A percentile compares a stretch with the other conserved stretches of the same genome.
Conservation (phyloP, 768 basidiomycete species). For the Mycena metata region DNA sequence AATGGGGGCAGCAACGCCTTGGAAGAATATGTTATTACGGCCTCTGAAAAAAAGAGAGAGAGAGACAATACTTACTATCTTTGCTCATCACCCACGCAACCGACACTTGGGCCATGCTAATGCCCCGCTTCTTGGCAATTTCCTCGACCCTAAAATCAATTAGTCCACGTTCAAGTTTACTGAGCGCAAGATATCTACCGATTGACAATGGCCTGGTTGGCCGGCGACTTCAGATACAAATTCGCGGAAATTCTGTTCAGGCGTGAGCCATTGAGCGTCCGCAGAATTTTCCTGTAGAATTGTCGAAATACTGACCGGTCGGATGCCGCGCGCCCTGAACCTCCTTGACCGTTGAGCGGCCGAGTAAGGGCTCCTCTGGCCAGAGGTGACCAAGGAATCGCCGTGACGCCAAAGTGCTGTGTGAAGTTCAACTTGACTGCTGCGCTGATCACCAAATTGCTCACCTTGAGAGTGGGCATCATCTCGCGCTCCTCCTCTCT, state of each 20-base stretch:
- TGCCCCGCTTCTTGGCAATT: slow-evolving; percentile 64
- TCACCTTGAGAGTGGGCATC: slow-evolving; percentile 70
- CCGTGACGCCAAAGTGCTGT: slow-evolving; percentile 67
- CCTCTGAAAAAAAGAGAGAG: not conserved
- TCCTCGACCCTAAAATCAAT: slow-evolving; percentile 59
- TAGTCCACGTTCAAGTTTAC: not conserved
- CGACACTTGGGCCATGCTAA: slow-evolving; percentile 71
- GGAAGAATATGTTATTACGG: not conserved
- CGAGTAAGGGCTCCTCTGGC: slow-evolving; percentile 63
- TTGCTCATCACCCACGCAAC: slow-evolving; percentile 65
- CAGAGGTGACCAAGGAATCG: slow-evolving; percentile 73
- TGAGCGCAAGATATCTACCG: not conserved
- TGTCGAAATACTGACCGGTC: slow-evolving; percentile 46
- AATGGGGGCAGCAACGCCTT: slow-evolving; percentile 69
- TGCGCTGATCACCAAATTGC: not conserved
- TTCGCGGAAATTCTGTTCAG: slow-evolving; percentile 12
- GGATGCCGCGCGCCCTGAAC: slow-evolving; percentile 52
- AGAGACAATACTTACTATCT: slow-evolving; percentile 47
- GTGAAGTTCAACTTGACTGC: slow-evolving; percentile 32
- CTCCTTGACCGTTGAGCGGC: slow-evolving; percentile 50
- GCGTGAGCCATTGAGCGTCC: not conserved
- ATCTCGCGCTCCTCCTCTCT: slow-evolving; percentile 77
- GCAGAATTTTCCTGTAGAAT: too few species aligned
- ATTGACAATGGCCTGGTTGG: slow-evolving; percentile 30
- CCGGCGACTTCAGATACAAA: slow-evolving; percentile 32